phyloP scores from a whole-genome alignment of 371 early-diverging fungal species.

The Lichtheimia hyalospora region DNA sequence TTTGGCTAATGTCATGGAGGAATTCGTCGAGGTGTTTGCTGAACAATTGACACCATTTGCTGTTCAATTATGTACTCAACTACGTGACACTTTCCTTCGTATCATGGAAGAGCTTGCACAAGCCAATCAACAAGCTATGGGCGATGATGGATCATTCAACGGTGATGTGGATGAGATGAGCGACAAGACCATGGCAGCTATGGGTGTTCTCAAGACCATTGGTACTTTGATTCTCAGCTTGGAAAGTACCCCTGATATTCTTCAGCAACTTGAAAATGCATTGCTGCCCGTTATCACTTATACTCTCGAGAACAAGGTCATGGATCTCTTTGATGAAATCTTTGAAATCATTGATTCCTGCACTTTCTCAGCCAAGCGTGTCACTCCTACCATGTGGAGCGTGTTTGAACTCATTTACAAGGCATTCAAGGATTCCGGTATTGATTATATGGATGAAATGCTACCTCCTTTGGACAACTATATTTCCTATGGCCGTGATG shows the following conservation, averaged over 20 bases:
- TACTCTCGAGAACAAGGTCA: slow-evolving; percentile 71
- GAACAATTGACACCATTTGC: slow-evolving; percentile 89
- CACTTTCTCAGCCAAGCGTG: slow-evolving; percentile 75
- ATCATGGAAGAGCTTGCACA: slow-evolving; percentile 69
- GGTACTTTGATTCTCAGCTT: slow-evolving; percentile 75
- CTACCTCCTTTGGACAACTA: slow-evolving; percentile 84
- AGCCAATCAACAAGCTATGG: slow-evolving; percentile 33
- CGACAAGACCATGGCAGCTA: slow-evolving; percentile 88
- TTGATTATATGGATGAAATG: slow-evolving; percentile 83
- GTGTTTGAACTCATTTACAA: slow-evolving; percentile 75
- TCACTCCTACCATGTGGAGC: slow-evolving; percentile 84
- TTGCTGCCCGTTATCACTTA: slow-evolving; percentile 71
- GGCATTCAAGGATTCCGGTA: slow-evolving; percentile 72
- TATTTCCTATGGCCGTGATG: slow-evolving; percentile 78
- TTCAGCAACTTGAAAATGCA: slow-evolving; percentile 69
- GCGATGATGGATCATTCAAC: slow-evolving; percentile 37
- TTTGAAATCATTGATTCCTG: slow-evolving; percentile 89
- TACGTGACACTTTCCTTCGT: slow-evolving; percentile 82
- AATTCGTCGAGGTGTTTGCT: slow-evolving; percentile 86
- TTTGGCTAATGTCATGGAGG: slow-evolving; percentile 83
- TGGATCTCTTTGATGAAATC: slow-evolving; percentile 82
- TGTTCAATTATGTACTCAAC: slow-evolving; percentile 78
- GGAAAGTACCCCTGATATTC: slow-evolving; percentile 65
- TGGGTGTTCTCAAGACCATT: slow-evolving; percentile 91
- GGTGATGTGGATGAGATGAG: slow-evolving; percentile 56